Percentiles rank a stretch among this genome's conserved stretches.
Evolutionary conservation across 169 alveolate genomes (phyloP).

Genomic region (Theileria parva): DNA sequence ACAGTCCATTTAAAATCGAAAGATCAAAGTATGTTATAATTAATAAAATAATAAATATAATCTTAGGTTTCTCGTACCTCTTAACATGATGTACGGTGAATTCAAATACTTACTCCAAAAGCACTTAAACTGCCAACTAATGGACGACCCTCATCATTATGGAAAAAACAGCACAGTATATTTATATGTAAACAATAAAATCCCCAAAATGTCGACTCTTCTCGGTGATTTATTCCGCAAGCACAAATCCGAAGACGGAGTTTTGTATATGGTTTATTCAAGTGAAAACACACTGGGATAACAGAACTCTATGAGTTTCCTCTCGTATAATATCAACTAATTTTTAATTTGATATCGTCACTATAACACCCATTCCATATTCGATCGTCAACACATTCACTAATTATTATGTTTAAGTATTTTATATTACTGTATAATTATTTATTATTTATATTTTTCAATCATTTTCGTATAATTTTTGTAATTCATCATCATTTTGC

Average conservation of each 20-base stretch:
- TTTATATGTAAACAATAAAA: conserved; percentile 75
- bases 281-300: conserved; percentile 73
- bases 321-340: not conserved
- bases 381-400: not conserved
- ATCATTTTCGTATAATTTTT: not conserved
- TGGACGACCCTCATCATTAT: conserved; percentile 27
- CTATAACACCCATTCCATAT: not conserved
- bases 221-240: conserved; percentile 83
- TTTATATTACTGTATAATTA: not conserved
- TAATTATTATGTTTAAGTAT: conserved; percentile 3
- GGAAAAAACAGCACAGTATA: conserved; percentile 78
- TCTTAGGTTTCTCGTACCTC: conserved; percentile 80
- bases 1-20: conserved; percentile 24
- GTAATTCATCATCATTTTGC: not conserved
- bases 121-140: conserved; percentile 71
- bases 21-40: conserved; percentile 34
- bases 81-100: conserved; percentile 86
- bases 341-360: not conserved
- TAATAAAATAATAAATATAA: not conserved
- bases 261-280: conserved; percentile 79
- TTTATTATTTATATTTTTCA: conserved; percentile 6
- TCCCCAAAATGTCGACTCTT: conserved; percentile 80
- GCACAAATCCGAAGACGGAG: conserved; percentile 83
- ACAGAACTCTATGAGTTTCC: not conserved
- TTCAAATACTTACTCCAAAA: conserved; percentile 86